Base-by-base conservation (phyloP, 371 early-diverging fungal species). In the Syncephalastrum monosporum region DNA sequence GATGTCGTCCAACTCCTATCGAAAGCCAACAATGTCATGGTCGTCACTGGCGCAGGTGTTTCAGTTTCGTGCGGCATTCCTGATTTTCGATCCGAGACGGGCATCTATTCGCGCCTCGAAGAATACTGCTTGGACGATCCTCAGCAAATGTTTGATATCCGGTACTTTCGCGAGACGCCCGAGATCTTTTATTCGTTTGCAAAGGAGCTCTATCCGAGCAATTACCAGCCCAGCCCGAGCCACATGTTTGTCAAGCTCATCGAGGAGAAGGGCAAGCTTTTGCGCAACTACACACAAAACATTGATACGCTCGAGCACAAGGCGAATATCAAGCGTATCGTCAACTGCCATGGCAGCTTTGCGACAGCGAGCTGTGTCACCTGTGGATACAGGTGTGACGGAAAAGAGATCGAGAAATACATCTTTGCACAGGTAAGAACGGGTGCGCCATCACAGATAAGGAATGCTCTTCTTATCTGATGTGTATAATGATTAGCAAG, bases 21-120 rank as follows among this genome's bases (percentile, higher is more conserved):
- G 43, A 70, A 75, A 19, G 79, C 90, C 13, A 80, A 82, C 45
- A 88, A 88, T 33, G 92, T 96, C 43, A 82, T 97, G 84, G 92
- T 97, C 17, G 78, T 97, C 51, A 95, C 96, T 0, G 97, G 97
- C 3, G 96, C 96, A 0, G 96, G 96, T 17, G 90, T 88, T 4
- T 95, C 96, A 21, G 97, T 97, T 0, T 90, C 95, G 0, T 92
- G 95, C 56, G 99, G 99, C 21, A 99, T 99, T 38, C 98, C 99
- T 0, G 99, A 99, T 64, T 99, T 99, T 60, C 83, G 99, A 45
- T 98, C 99, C 10, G 87, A 91, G 45, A 88, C 87, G 19, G 99
- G 99, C n/a, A 91, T 99, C 33, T 99, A 99, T 53, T 81, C 87
- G 4, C 72, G 90, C n/a, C 63, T 91, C 17, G 76, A 84, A 47